A percentile compares a stretch with the other conserved stretches of the same genome.
phyloP scores from a whole-genome alignment of 768 basidiomycete species.

The Gloeopeniophorella convolvens region DNA sequence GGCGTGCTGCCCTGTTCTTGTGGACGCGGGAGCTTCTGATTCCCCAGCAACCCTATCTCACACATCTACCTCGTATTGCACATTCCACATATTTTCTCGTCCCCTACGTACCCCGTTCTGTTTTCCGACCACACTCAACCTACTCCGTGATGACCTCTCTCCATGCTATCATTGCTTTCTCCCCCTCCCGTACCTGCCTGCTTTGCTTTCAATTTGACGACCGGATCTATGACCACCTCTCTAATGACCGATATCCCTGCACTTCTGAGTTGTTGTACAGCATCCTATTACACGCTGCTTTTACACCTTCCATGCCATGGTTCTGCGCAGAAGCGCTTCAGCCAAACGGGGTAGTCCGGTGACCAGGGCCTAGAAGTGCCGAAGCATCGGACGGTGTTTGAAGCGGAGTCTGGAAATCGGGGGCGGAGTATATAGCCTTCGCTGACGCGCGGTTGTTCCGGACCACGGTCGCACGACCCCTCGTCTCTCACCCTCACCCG shows the following conservation, averaged over 20 bases:
- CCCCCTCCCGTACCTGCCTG: neutral
- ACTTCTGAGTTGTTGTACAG: neutral
- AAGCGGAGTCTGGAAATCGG: slow-evolving; percentile 45
- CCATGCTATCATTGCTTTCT: neutral
- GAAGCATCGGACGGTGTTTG: slow-evolving; percentile 28
- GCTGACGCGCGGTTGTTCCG: neutral
- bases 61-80: no score
- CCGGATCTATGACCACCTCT: neutral
- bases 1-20: neutral
- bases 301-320: neutral
- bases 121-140: no score
- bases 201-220: no score
- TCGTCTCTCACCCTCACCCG: slow-evolving; percentile 14
- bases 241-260: neutral
- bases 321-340: slow-evolving; percentile 2
- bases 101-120: neutral
- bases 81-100: neutral
- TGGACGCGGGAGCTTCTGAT: neutral
- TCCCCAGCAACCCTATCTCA: neutral
- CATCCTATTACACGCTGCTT: neutral
- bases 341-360: slow-evolving; percentile 10
- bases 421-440: slow-evolving; percentile 34
- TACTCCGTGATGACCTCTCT: neutral
- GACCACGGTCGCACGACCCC: slow-evolving; percentile 14
- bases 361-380: slow-evolving; percentile 16